Base-by-base conservation (phyloP, 257 asterid genomes). In the Misopates orontium region DNA sequence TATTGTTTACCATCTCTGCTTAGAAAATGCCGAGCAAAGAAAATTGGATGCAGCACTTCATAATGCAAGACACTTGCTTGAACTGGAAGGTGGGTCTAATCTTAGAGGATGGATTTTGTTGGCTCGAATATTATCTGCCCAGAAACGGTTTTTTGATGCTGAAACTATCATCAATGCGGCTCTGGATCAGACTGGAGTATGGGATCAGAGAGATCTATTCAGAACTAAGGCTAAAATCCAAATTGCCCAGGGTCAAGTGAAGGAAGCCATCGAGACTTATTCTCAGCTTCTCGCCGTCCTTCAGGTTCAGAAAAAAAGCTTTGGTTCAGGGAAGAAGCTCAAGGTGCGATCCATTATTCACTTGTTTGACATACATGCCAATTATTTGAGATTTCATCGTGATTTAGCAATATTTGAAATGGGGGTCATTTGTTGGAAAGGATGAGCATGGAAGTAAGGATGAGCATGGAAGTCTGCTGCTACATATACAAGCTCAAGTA, bases 21-120 rank as follows among this genome's bases (percentile, higher is more conserved):
- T 90, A 71, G 97, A 90, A 77, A 74, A 82, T 72, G 97, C 97
- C 8, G 95, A 78, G 77, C 97, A 90, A 77, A 86, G 95, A 82
- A 90, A 93, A 82, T 78, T 87, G 87, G 92, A 87, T 70, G 72
- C 78, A n/a, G 91, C 99, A 12, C 77, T 93, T 75, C 42, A 67
- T 72, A 77, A 83, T 72, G 94, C 89, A 24, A 82, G 73, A 75
- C 20, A 48, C 62, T 74, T 90, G 76, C 68, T 90, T 60, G 66
- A 74, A 75, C 73, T 90, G 89, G 99, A 90, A 73, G 80, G 80
- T 8, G 88, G 94, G 16, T 90, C 90, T 65, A 81, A 75, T 68
- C 67, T 83, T 53, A 80, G 55, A 67, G 94, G 82, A 60, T 90
- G 96, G 96, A 58, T 86, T 58, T 79, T 93, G 72, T 64, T 86